Base-by-base conservation (phyloP, 139 green algal genomes). In the Auxenochlorella pyrenoidosa region DNA sequence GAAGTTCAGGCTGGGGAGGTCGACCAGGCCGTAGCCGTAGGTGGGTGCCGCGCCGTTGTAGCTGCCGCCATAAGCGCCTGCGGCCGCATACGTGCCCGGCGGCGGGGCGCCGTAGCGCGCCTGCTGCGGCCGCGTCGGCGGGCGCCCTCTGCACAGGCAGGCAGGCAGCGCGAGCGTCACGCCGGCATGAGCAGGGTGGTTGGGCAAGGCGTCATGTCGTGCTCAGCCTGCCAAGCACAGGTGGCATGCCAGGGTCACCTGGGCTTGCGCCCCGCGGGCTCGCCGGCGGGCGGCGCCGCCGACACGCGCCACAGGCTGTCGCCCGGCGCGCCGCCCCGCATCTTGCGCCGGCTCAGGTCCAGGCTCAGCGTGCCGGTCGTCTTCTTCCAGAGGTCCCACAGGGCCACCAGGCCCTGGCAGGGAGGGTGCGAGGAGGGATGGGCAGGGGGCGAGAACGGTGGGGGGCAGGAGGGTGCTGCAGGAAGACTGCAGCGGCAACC, bases 341-440 rank as follows among this genome's bases (percentile, higher is more conserved):
- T 40, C 80, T 85, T 60, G 40, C 80, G 88, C n/a, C 87, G 43
- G 54, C 78, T 89, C 21, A 91, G 43, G 59, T 91, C 88, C 0
- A 91, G 13, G 44, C 66, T 89, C 16, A 91, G 72, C 2, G 83
- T 76, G n/a, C 88, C 88, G 18, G 34, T 81, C 5, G 88, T 91
- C 16, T 47, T 32, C 3, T 76, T 82, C 73, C 59, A 82, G 30
- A 91, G 72, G 71, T 88, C 83, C 66, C 82, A 40, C 15, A 88
- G 58, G 1, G 60, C 38, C 28, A 90, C 47, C 13, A 87, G n/a
- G 22, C 86, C 73, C 86, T 87, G 79, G 38, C 40, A 58, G 22
- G 18, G 5, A n/a, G 36, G 21, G 36, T 1, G 77, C 5, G 18
- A 70, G 47, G 43, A 38, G 51, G n/a, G 30, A 18, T 15, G 10